Conservation (phyloP, 257 asterid species). For the Ilex aquifolium region DNA sequence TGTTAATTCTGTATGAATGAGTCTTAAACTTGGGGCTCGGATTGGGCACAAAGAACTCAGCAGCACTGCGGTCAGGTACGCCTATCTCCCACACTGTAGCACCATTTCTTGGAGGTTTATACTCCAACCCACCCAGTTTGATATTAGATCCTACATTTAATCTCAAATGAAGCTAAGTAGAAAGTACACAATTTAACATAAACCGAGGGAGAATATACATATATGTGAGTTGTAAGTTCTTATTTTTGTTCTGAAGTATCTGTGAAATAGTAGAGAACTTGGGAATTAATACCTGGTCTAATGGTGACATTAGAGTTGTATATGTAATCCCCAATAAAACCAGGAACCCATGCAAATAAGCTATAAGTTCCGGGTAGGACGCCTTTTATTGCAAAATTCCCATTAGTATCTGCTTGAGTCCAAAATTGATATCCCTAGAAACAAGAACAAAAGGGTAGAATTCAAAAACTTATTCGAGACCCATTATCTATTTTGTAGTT, state of each 20-base stretch:
- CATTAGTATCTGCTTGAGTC: slow-evolving; percentile 34
- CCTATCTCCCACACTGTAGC: slow-evolving; percentile 80
- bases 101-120: slow-evolving; percentile 49
- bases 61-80: slow-evolving; percentile 55
- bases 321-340: slow-evolving; percentile 56
- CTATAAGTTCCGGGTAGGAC: slow-evolving; percentile 47
- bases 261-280: no score
- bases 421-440: slow-evolving; percentile 64
- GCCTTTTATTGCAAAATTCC: slow-evolving; percentile 37
- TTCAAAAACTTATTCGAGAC: no score
- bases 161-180: no score
- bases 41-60: slow-evolving; percentile 54
- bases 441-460: background rate
- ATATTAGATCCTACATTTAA: slow-evolving; percentile 24
- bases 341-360: slow-evolving; percentile 50
- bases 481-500: no score
- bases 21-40: slow-evolving; percentile 24
- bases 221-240: no score
- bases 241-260: no score
- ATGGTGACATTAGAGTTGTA: slow-evolving; percentile 27
- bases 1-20: slow-evolving; percentile 12
- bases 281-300: slow-evolving; percentile 21
- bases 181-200: background rate
- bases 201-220: no score
- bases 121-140: slow-evolving; percentile 23